Evolutionary conservation across 768 basidiomycete species (phyloP), one percentile per base, ranked within the genome.

Genomic region (Xerocomellus intermedius): DNA sequence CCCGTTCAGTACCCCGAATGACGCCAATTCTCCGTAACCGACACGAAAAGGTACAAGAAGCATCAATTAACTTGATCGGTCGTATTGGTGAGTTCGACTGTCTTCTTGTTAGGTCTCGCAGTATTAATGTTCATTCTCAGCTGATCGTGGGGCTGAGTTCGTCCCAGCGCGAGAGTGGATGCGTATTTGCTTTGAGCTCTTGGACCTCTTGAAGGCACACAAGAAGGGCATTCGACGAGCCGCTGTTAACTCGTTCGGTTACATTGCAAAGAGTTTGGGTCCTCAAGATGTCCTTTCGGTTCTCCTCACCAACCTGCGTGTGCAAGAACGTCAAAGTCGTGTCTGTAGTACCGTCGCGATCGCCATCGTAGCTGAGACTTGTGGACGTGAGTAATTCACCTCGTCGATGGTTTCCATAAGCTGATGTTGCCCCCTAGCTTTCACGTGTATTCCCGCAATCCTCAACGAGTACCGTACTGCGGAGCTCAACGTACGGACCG

Each of bases 141-240:
- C 97, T 54, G 97, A 99, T 84, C 94, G 97, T 73, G 97, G 97
- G 52, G 96, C 97, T 21, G 97, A 98, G 73, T 98, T 93, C 57
- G 96, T 99, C 0, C 95, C 97, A 16, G 96, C 97, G 10, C 85
- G 97, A 65, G 97, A 99, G 74, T 98, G 96, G 97, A 99, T 99
- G 97, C 89, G 97, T 68, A 98, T 99, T 68, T 98, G 97, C 70
- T 98, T 99, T 73, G 97, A 99, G 69, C 76, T 99, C 33, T 82
- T 99, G 47, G 97, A 98, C 67, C 80, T 99, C 24, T 82, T 98
- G 65, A 98, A 98, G 71, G 97, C 97, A 9, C 97, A 99, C 78
- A 99, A 99, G 78, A 98, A 98, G 74, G 96, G 91, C 41, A 99
- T 98, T 67, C 90, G 97, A 50, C 92, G 96, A 68, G 97, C 96